Evolutionary conservation across 257 asterid genomes (phyloP), one percentile per base, ranked within the genome.

Genomic region (Solanum pinnatisectum): DNA sequence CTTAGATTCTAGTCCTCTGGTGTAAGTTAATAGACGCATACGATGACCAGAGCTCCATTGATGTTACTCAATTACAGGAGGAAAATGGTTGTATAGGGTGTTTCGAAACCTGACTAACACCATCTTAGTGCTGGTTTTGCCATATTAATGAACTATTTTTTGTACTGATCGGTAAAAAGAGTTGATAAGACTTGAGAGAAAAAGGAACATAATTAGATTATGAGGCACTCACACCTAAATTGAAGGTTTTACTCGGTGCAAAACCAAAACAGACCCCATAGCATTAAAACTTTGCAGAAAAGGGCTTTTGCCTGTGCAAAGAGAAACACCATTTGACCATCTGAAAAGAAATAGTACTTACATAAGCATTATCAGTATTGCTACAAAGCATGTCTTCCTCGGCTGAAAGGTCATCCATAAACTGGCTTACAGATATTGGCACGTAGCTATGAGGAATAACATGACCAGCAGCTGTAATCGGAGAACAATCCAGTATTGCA

Each of bases 401-500:
- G 30, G 95, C 95, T 71, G 98, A 95, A 89, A 96, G 95, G 89
- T 94, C 98, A 90, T 95, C 99, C 98, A 97, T 92, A 90, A 97
- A 96, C 94, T 94, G 98, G 94, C 96, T 94, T 32, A 94, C 98
- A 88, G 99, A 94, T 90, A 97, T 90, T 81, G 99, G 98, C 89
- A 91, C 93, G 83, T 91, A 97, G 93, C 95, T 93, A 79, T 96
- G 99, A 78, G 99, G 98, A 89, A 96, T 94, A 87, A 91, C 94
- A 89, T 97, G 98, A 87, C 99, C 99, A 91, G 98, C 99, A 87
- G 95, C 95, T 49, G 98, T 93, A 90, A 97, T 90, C 5, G 96
- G 96, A 86, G 95, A 89, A 90, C 98, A 97, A 89, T 97, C 99
- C 90, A 97, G 89, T 87, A 97, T 86, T 44, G 99, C 99, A 90